Percentiles rank a stretch among this genome's conserved stretches.
phyloP scores from a whole-genome alignment of 2,329 filamentous ascomycete genomes.

The Paradendryphiella salina region DNA sequence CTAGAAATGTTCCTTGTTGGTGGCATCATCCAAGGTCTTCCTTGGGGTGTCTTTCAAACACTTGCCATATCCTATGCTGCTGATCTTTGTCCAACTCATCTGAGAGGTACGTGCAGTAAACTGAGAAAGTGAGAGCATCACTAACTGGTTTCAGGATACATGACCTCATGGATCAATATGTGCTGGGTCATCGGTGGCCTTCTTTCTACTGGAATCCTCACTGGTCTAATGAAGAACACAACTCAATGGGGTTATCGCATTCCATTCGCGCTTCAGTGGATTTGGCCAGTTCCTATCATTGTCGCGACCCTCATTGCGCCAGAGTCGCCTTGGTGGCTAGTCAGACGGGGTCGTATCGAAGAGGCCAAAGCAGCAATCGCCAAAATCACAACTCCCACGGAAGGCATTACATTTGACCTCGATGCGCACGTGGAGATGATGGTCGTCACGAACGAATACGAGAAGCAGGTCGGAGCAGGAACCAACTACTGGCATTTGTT shows the following conservation, averaged over 20 bases:
- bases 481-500: slow-evolving; percentile 80
- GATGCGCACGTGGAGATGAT: slow-evolving; percentile 76
- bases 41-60: slow-evolving; percentile 50
- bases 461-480: slow-evolving; percentile 67
- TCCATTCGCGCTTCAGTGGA: slow-evolving; percentile 70
- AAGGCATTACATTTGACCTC: slow-evolving; percentile 44
- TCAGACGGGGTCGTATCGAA: slow-evolving; percentile 61
- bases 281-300: slow-evolving; percentile 70
- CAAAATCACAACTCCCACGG: slow-evolving; percentile 60
- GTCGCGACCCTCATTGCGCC: slow-evolving; percentile 67
- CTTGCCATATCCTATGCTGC: slow-evolving; percentile 31
- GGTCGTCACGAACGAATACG: slow-evolving; percentile 78
- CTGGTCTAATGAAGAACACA: slow-evolving; percentile 63
- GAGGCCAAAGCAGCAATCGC: slow-evolving; percentile 67
- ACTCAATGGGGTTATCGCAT: slow-evolving; percentile 69
- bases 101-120: slow-evolving; percentile 52
- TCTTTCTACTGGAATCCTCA: slow-evolving; percentile 69
- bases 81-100: slow-evolving; percentile 67
- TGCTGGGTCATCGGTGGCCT: slow-evolving; percentile 71
- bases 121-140: too few relatives aligned
- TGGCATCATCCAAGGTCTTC: slow-evolving; percentile 53
- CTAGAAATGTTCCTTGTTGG: slow-evolving; percentile 63
- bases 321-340: slow-evolving; percentile 54
- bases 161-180: slow-evolving; percentile 68
- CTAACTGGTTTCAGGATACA: slow-evolving; percentile 24